Evolutionary conservation across 1,284 basidiomycete species (phyloP).

Genomic region (Fomitopsis palustris): DNA sequence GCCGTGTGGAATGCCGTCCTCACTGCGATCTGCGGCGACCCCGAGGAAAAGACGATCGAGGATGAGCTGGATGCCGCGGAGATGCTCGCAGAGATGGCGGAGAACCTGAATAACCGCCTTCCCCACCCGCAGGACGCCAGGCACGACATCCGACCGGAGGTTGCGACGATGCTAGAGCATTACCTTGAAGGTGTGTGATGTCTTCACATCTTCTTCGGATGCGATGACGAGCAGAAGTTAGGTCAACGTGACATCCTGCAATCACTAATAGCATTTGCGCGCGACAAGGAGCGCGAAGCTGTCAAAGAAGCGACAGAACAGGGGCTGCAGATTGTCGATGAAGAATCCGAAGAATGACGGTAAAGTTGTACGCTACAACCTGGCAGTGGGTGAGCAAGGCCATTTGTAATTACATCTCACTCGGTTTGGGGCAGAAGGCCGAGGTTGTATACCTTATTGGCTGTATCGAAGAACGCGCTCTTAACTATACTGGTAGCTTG

Average conservation of each 20-base stretch:
- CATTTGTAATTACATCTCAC: slow-evolving; percentile 1
- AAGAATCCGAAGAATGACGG: slow-evolving; percentile 29
- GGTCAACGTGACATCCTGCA: slow-evolving; percentile 43
- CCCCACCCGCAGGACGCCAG: slow-evolving; percentile 12
- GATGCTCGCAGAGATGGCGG: slow-evolving; percentile 62
- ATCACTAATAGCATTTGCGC: slow-evolving; percentile 40
- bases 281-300: slow-evolving; percentile 40
- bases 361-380: neutral
- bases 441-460: slow-evolving; percentile 54
- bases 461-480: slow-evolving; percentile 54
- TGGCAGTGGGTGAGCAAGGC: neutral
- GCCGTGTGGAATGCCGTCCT: slow-evolving; percentile 60
- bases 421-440: slow-evolving; percentile 32
- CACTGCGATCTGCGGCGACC: slow-evolving; percentile 32
- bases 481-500: slow-evolving; percentile 49
- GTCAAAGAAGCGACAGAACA: slow-evolving; percentile 43
- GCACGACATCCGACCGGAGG: slow-evolving; percentile 41
- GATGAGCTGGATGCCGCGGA: slow-evolving; percentile 64
- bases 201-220: neutral
- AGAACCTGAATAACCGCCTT: slow-evolving; percentile 50
- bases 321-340: slow-evolving; percentile 51
- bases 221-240: slow-evolving; percentile 6
- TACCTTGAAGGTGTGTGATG: slow-evolving; percentile 52
- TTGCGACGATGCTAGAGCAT: slow-evolving; percentile 50
- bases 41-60: slow-evolving; percentile 41